phyloP scores from a whole-genome alignment of 163 green algal genomes.

The Botryococcus braunii region DNA sequence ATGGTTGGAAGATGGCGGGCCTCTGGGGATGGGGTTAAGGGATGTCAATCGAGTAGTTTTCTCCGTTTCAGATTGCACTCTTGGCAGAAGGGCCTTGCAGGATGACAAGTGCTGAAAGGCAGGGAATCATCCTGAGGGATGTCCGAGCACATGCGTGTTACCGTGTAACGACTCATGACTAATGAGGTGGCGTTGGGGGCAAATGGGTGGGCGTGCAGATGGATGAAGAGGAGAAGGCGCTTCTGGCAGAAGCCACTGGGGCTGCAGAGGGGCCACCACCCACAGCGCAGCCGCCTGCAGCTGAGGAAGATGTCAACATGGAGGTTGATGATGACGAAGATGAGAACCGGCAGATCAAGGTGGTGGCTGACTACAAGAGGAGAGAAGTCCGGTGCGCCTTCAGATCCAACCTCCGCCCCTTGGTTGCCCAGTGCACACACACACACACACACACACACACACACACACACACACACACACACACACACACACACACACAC shows the following conservation, averaged over 20 bases:
- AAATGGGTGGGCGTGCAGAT: conserved; percentile 44
- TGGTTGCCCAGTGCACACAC: too few species aligned
- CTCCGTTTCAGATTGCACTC: too few species aligned
- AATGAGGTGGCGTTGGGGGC: too few species aligned
- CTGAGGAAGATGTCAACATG: conserved; percentile 44
- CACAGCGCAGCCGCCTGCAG: not conserved
- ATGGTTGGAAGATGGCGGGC: not conserved
- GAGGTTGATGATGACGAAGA: conserved; percentile 47
- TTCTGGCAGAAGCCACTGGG: conserved; percentile 65
- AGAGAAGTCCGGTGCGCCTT: conserved; percentile 8
- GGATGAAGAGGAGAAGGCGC: conserved; percentile 63
- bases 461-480: too few species aligned
- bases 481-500: too few species aligned
- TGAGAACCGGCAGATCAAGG: conserved; percentile 18
- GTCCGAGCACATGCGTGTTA: too few species aligned
- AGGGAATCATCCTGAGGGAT: too few species aligned
- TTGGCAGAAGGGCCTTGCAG: too few species aligned
- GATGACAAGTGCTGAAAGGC: too few species aligned
- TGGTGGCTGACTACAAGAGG: conserved; percentile 21
- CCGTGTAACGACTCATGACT: too few species aligned
- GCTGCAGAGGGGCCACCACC: not conserved
- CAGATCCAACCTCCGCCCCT: too few species aligned
- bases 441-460: too few species aligned
- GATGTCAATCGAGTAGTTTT: not conserved
- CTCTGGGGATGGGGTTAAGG: not conserved